Evolutionary conservation across 2,329 filamentous ascomycete genomes (phyloP), one percentile per base, ranked within the genome.

Genomic region (Venturia oleaginea): DNA sequence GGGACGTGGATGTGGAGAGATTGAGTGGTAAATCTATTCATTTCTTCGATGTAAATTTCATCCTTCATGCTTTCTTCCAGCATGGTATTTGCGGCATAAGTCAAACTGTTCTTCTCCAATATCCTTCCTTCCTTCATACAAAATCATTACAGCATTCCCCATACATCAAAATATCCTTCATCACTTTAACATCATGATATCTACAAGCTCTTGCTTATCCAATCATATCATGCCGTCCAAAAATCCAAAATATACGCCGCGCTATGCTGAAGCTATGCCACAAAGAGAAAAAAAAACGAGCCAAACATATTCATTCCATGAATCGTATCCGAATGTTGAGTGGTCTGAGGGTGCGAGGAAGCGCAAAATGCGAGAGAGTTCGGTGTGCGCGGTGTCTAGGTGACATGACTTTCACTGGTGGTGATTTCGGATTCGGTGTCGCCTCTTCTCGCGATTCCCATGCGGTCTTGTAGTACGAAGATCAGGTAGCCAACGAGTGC

Each of bases 401-500:
- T 55, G 24, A n/a, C 51, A 57, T 57, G 51, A 57, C 51, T 43
- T 15, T 43, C 37, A 11, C 63, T 64, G 55, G 55, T 64, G 55
- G 55, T 64, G n/a, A 64, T 43, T 43, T 64, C 63, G 1, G 54
- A 60, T 27, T 64, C 63, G 11, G 63, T 62, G 59, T 62, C 64
- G 10, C 64, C 64, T 30, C 59, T 61, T 30, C 64, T 60, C 19
- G 64, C 74, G 22, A 76, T 73, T 0, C 73, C 71, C 74, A 76
- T 76, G 51, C 75, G 72, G 15, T 75, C 77, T 69, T 80, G 78
- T 54, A 79, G 74, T 71, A 76, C 78, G 74, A 79, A 81, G 71
- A 81, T 81, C 55, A 74, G 68, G 72, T 80, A 81, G 57, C 75
- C 79, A 72, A 81, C 79, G 34, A 79, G 70, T 37, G 76, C 77